Percentiles rank a stretch among this genome's conserved stretches.
Evolutionary conservation across 495 filamentous ascomycete species (phyloP).

Genomic region (Poronia punctata): DNA sequence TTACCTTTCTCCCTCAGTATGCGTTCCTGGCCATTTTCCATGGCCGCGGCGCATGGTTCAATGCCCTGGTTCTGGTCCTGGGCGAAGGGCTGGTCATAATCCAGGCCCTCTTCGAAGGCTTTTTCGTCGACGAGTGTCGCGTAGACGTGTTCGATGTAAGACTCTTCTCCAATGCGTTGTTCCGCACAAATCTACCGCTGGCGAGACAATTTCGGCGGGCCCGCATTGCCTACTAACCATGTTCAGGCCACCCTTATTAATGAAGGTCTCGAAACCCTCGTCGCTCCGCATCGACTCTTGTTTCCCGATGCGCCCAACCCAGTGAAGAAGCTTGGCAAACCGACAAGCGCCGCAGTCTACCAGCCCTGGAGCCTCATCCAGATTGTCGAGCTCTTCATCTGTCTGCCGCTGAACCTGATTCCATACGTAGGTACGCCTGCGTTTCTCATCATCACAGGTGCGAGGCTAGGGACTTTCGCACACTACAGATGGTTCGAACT

Average conservation of each 20-base stretch:
- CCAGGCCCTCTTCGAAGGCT: slow-evolving; percentile 68
- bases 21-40: slow-evolving; percentile 77
- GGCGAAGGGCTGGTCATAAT: slow-evolving; percentile 77
- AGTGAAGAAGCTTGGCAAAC: slow-evolving; percentile 68
- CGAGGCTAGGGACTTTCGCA: slow-evolving; percentile 50
- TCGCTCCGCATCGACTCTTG: slow-evolving; percentile 65
- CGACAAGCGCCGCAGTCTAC: slow-evolving; percentile 60
- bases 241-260: slow-evolving; percentile 42
- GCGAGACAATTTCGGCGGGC: no score
- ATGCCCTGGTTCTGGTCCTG: slow-evolving; percentile 69
- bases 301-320: slow-evolving; percentile 52
- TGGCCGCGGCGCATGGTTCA: slow-evolving; percentile 71
- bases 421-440: slow-evolving; percentile 74
- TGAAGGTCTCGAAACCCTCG: slow-evolving; percentile 46
- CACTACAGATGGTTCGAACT: slow-evolving; percentile 75
- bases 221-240: no score
- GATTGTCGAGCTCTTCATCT: slow-evolving; percentile 68
- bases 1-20: slow-evolving; percentile 83
- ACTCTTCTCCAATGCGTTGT: slow-evolving; percentile 12
- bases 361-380: slow-evolving; percentile 65
- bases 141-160: slow-evolving; percentile 90
- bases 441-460: slow-evolving; percentile 66
- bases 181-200: neutral
- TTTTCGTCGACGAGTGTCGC: slow-evolving; percentile 74
- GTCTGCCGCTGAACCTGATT: slow-evolving; percentile 83